Conservation (phyloP, 2,329 filamentous ascomycete genomes). For the Apiospora rasikravindrae region DNA sequence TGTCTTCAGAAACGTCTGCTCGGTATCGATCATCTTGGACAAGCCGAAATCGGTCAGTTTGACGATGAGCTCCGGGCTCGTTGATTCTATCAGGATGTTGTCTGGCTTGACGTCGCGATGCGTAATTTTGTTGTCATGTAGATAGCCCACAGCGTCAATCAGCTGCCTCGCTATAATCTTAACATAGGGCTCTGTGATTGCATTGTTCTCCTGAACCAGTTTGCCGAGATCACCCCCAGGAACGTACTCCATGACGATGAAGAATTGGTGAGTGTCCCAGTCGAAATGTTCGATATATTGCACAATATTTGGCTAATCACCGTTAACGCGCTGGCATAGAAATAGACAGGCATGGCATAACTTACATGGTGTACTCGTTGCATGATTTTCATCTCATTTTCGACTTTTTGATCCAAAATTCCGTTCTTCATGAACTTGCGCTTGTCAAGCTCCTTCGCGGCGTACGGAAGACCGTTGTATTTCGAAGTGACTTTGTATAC, state of each 20-base stretch:
- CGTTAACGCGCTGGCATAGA: slow-evolving; percentile 27
- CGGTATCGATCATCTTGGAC: slow-evolving; percentile 90
- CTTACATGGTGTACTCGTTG: slow-evolving; percentile 80
- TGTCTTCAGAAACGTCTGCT: slow-evolving; percentile 91
- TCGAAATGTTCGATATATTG: slow-evolving; percentile 90
- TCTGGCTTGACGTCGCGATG: slow-evolving; percentile 99
- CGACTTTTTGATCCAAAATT: slow-evolving; percentile 85
- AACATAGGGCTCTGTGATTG: slow-evolving; percentile 71
- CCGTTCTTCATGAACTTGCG: slow-evolving; percentile 92
- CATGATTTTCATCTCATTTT: slow-evolving; percentile 99
- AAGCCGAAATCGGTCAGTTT: slow-evolving; percentile 97
- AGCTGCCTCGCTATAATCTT: slow-evolving; percentile 77
- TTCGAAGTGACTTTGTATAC: slow-evolving; percentile 91
- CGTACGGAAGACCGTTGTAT: slow-evolving; percentile 81
- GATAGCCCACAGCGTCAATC: slow-evolving; percentile 80
- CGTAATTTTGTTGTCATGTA: slow-evolving; percentile 88
- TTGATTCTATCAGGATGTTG: slow-evolving; percentile 84
- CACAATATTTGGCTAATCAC: slow-evolving; percentile 78
- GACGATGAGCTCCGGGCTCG: slow-evolving; percentile 72
- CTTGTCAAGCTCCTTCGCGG: slow-evolving; percentile 95
- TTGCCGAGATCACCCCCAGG: slow-evolving; percentile 81
- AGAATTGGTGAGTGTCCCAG: slow-evolving; percentile 80
- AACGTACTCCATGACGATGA: slow-evolving; percentile 97
- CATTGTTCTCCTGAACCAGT: slow-evolving; percentile 65
- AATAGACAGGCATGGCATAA: slow-evolving; percentile 24